Evolutionary conservation across 371 early-diverging fungal genomes (phyloP).

Genomic region (Haplosporangium sp.): DNA sequence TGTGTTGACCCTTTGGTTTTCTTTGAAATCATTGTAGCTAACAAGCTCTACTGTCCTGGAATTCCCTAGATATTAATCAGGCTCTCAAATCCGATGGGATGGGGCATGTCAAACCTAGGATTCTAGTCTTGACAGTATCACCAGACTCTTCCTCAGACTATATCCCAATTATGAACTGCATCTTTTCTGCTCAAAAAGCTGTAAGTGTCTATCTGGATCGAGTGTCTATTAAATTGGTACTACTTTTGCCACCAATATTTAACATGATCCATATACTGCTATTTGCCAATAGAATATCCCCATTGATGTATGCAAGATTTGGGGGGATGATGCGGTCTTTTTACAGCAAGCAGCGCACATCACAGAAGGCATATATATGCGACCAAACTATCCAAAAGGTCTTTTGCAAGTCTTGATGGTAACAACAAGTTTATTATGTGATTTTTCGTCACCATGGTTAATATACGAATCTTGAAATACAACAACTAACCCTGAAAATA

Average conservation of each 20-base stretch:
- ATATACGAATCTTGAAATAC: too few species aligned
- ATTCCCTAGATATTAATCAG: conserved; percentile 73
- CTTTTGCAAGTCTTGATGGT: conserved; percentile 90
- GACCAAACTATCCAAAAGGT: conserved; percentile 72
- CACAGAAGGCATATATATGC: conserved; percentile 87
- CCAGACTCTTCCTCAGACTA: conserved; percentile 91
- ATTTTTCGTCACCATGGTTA: background rate
- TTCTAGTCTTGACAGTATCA: conserved; percentile 88
- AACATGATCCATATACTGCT: background rate
- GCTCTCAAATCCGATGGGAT: conserved; percentile 66
- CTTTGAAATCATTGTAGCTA: background rate
- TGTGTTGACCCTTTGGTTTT: background rate
- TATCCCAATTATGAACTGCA: conserved; percentile 95
- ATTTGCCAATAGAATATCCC: conserved; percentile 70
- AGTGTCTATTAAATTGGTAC: background rate
- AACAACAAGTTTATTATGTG: conserved; percentile 30
- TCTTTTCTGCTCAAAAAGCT: conserved; percentile 94
- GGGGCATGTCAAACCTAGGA: conserved; percentile 80
- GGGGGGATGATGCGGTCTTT: conserved; percentile 85
- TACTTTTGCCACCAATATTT: conserved; percentile 11
- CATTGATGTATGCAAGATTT: conserved; percentile 90
- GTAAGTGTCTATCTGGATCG: conserved; percentile 58
- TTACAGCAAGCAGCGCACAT: conserved; percentile 94
- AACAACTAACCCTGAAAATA: conserved; percentile 19
- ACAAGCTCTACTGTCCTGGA: background rate